Base-by-base conservation (phyloP, 2,329 filamentous ascomycete species). In the Cytospora paraplurivora region DNA sequence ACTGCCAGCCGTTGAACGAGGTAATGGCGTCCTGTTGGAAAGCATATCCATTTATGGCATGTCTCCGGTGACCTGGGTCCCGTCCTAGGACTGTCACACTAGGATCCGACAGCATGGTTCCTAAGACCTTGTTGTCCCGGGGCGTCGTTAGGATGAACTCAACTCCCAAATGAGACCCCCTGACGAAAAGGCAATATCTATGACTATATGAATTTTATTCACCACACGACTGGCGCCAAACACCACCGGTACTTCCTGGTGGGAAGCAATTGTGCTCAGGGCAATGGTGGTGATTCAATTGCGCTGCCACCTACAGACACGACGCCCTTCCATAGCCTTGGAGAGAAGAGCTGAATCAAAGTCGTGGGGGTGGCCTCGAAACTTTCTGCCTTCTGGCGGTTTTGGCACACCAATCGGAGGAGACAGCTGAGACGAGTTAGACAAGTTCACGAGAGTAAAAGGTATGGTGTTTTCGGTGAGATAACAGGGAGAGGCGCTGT, bases 11-110 rank as follows among this genome's bases (percentile, higher is more conserved):
- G 54, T 76, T 76, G 68, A 78, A 79, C 1, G 79, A 78, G n/a
- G 74, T 73, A 59, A 83, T 73, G 37, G 75, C 77, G 62, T 80
- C 75, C 65, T 82, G 80, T 68, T 83, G 81, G 69, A 81, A 83
- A 0, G 80, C 76, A 59, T 81, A 76, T 50, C 78, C 79, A 66
- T 82, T 83, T 52, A 83, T 69, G 62, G 73, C 68, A 67, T 70
- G 73, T 41, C 63, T 69, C 59, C 76, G 75, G 64, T 76, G 72
- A 37, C 70, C 67, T 37, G 76, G 75, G 68, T 78, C 76, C 12
- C 63, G 67, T 37, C 75, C 76, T 54, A 79, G 69, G 21, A 72
- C 69, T 32, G 74, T 73, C 61, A 73, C 65, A 13, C 62, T 62
- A 15, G 76, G 76, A 10, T 74, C 64, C 4, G 69, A 34, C 7